Percentiles rank a stretch among this genome's conserved stretches.
Conservation (phyloP, 2,329 filamentous ascomycete species). For the Emergomyces orientalis region DNA sequence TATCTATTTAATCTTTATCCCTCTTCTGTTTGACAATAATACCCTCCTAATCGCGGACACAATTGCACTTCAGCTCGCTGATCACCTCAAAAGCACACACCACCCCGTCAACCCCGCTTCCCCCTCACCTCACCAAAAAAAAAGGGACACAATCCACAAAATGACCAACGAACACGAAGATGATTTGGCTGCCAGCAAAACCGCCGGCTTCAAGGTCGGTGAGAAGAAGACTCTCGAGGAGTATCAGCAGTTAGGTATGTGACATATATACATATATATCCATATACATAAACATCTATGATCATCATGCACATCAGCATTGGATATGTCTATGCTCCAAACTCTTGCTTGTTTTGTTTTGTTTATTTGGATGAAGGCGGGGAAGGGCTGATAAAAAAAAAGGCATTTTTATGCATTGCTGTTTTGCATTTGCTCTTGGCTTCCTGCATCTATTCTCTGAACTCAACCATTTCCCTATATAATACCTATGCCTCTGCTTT, state of each 20-base stretch:
- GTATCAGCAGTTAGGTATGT: slow-evolving; percentile 84
- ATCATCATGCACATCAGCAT: neutral
- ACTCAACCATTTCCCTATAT: neutral
- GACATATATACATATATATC: neutral
- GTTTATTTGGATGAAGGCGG: neutral
- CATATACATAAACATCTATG: neutral
- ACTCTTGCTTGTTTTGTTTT: neutral
- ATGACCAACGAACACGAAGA: slow-evolving; percentile 66
- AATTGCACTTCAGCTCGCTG: neutral
- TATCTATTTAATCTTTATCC: neutral
- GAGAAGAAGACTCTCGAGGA: slow-evolving; percentile 97
- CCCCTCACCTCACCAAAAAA: neutral
- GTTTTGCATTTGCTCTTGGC: neutral
- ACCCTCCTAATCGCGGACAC: slow-evolving; percentile 5
- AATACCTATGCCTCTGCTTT: neutral
- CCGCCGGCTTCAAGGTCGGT: slow-evolving; percentile 93
- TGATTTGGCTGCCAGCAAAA: slow-evolving; percentile 77
- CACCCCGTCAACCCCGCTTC: slow-evolving; percentile 2
- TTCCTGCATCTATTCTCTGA: no score
- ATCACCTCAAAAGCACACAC: slow-evolving; percentile 1
- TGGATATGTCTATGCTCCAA: no score
- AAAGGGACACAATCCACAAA: slow-evolving; percentile 14
- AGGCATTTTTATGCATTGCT: neutral
- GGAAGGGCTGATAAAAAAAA: neutral
- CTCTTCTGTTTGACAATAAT: neutral